Evolutionary conservation across 176 grass and related monocot species (phyloP), one percentile per base, ranked within the genome.

Genomic region (Urochloa ruziziensis): DNA sequence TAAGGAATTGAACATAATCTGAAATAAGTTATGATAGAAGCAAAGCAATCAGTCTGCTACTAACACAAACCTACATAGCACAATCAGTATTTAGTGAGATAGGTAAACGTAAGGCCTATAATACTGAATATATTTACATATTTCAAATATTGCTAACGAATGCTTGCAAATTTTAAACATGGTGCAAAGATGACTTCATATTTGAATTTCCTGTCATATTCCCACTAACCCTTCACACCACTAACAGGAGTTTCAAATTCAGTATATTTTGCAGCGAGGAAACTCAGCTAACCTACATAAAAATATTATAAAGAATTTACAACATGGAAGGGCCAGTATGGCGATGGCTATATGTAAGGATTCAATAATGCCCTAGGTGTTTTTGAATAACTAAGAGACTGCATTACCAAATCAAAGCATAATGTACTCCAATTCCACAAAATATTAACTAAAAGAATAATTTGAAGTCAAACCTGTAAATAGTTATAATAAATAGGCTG

Each of bases 401-500:
- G 30, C 36, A 61, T 51, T 33, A 81, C 29, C 29, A 86, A 69
- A 62, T 65, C 10, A 42, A 71, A 24, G 34, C n/a, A 70, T 73
- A 60, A 19, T 46, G 47, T 74, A 77, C 18, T 70, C 16, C 59
- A 42, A 72, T 57, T n/a, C 40, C 57, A 81, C 29, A 43, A 27
- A 90, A 64, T 46, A 67, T 62, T 67, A 74, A 53, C 21, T 16
- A 82, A 63, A 7, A 7, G 78, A 74, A 62, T n/a, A 75, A 65
- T 25, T 10, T 56, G 47, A 65, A 25, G 27, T 32, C 80, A 54
- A 86, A 98, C 96, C 96, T 98, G 89, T 95, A 98, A 73, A 98
- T 98, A 42, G 90, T 90, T 83, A 98, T 86, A 60, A 98, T 84
- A 93, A 98, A 98, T 77, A 94, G 91, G 71, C 72, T 84, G 48